Conservation (phyloP, 805 yeast genomes). For the Saccharomycopsis guyanensis region DNA sequence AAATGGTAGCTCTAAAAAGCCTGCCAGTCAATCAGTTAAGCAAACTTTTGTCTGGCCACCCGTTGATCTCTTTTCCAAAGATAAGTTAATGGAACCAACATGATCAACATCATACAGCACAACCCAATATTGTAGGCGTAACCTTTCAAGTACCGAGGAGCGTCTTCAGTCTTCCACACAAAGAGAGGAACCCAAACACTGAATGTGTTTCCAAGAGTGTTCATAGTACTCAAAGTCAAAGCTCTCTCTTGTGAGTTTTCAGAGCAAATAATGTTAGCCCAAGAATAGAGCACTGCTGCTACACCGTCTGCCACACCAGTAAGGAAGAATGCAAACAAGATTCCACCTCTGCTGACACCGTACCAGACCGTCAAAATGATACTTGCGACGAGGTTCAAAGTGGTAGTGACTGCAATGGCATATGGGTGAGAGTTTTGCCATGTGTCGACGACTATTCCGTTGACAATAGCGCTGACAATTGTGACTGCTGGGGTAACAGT, state of each 20-base stretch:
- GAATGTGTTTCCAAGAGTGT: slow-evolving; percentile 6
- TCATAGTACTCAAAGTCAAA: slow-evolving; percentile 16
- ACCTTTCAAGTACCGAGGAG: slow-evolving; percentile 9
- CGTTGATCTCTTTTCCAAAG: slow-evolving; percentile 20
- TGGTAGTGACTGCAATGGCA: slow-evolving; percentile 22
- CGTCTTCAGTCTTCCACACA: slow-evolving; percentile 9
- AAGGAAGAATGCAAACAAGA: slow-evolving; percentile 23
- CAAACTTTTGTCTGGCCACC: too few relatives aligned
- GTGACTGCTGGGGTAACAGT: slow-evolving; percentile 26
- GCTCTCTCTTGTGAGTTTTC: slow-evolving; percentile 21
- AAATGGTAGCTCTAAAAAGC: too few relatives aligned
- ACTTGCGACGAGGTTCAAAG: slow-evolving; percentile 19
- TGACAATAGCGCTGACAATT: slow-evolving; percentile 25
- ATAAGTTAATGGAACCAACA: slow-evolving; percentile 25
- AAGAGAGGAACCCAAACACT: slow-evolving; percentile 20
- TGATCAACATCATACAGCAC: slow-evolving; percentile 24
- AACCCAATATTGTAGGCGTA: slow-evolving; percentile 23
- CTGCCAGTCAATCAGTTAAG: too few relatives aligned
- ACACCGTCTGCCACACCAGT: slow-evolving; percentile 20
- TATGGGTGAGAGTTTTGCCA: slow-evolving; percentile 26
- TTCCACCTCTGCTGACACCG: slow-evolving; percentile 21
- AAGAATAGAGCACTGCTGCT: slow-evolving; percentile 22
- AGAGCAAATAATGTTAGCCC: slow-evolving; percentile 21
- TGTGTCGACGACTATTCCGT: slow-evolving; percentile 27
- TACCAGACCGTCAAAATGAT: slow-evolving; percentile 23